Evolutionary conservation across 1,139 yeast species (phyloP).

Genomic region (Geotrichum fermentans): DNA sequence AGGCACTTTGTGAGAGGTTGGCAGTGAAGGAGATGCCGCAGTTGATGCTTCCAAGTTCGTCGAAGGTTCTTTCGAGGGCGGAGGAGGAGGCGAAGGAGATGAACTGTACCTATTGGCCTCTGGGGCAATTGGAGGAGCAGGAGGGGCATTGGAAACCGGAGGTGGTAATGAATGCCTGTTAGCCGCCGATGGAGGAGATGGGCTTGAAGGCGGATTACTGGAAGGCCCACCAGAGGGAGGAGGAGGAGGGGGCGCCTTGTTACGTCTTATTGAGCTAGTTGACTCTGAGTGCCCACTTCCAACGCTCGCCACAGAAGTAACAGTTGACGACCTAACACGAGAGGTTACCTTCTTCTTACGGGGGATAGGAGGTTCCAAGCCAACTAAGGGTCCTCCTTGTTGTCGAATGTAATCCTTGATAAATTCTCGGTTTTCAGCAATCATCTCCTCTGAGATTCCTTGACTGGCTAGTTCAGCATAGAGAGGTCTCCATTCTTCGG

Average conservation of each 20-base stretch:
- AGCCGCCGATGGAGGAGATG: slow-evolving; percentile 37
- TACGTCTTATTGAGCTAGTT: slow-evolving; percentile 28
- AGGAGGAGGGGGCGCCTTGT: slow-evolving; percentile 49
- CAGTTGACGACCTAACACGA: slow-evolving; percentile 26
- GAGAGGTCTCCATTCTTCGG: slow-evolving; percentile 78
- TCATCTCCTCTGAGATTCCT: slow-evolving; percentile 85
- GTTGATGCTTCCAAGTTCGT: slow-evolving; percentile 18
- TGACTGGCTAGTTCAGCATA: slow-evolving; percentile 69
- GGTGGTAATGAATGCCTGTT: slow-evolving; percentile 26
- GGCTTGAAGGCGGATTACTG: slow-evolving; percentile 24
- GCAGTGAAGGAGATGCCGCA: slow-evolving; percentile 38
- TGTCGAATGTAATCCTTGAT: slow-evolving; percentile 70
- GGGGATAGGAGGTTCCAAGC: slow-evolving; percentile 81
- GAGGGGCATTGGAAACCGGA: slow-evolving; percentile 28
- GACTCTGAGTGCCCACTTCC: slow-evolving; percentile 23
- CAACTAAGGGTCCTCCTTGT: slow-evolving; percentile 82
- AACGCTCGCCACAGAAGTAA: slow-evolving; percentile 23
- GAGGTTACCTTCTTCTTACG: slow-evolving; percentile 41
- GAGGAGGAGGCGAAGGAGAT: slow-evolving; percentile 23
- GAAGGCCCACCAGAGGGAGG: slow-evolving; percentile 32
- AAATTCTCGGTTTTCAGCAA: slow-evolving; percentile 78
- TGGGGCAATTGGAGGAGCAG: slow-evolving; percentile 23
- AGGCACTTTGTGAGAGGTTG: slow-evolving; percentile 37
- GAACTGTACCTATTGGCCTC: slow-evolving; percentile 10
- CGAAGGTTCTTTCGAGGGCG: slow-evolving; percentile 24